A percentile compares a stretch with the other conserved stretches of the same genome.
Conservation (phyloP, 495 filamentous ascomycete genomes). For the Parathielavia appendiculata region DNA sequence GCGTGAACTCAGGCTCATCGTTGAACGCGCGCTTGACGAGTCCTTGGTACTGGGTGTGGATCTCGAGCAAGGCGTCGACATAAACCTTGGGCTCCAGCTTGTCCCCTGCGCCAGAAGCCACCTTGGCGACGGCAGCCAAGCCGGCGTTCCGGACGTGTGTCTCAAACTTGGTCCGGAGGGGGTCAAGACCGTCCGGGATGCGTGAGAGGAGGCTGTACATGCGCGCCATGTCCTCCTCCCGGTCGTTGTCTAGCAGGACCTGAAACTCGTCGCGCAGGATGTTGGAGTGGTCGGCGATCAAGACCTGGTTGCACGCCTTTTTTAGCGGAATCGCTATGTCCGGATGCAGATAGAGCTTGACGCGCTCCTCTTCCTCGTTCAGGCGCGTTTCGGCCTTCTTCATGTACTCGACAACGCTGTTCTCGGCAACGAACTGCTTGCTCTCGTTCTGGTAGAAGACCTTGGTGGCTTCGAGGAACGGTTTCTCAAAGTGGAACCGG, state of each 20-base stretch:
- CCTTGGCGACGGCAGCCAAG: slow-evolving; percentile 81
- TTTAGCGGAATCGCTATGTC: slow-evolving; percentile 82
- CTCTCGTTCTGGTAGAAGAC: slow-evolving; percentile 89
- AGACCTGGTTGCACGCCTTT: slow-evolving; percentile 78
- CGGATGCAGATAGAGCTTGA: slow-evolving; percentile 81
- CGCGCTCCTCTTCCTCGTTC: slow-evolving; percentile 89
- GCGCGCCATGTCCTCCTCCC: slow-evolving; percentile 87
- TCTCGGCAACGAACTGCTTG: slow-evolving; percentile 89
- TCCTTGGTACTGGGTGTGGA: slow-evolving; percentile 86
- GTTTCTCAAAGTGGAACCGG: slow-evolving; percentile 81
- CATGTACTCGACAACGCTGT: slow-evolving; percentile 99
- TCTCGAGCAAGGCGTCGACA: slow-evolving; percentile 88
- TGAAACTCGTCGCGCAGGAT: slow-evolving; percentile 95
- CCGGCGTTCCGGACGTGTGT: slow-evolving; percentile 88
- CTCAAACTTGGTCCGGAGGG: slow-evolving; percentile 83
- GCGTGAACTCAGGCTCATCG: slow-evolving; percentile 93
- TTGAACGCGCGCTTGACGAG: slow-evolving; percentile 90
- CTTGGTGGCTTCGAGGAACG: slow-evolving; percentile 81
- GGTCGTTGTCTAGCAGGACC: slow-evolving; percentile 87
- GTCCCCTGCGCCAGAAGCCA: slow-evolving; percentile 73
- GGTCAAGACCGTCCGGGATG: slow-evolving; percentile 89
- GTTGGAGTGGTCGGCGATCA: slow-evolving; percentile 80
- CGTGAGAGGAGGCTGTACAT: slow-evolving; percentile 93
- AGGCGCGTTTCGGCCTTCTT: slow-evolving; percentile 96
- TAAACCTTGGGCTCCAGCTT: slow-evolving; percentile 94